Evolutionary conservation across 2,329 filamentous ascomycete genomes (phyloP).

Genomic region (Aspergillus ibericus): DNA sequence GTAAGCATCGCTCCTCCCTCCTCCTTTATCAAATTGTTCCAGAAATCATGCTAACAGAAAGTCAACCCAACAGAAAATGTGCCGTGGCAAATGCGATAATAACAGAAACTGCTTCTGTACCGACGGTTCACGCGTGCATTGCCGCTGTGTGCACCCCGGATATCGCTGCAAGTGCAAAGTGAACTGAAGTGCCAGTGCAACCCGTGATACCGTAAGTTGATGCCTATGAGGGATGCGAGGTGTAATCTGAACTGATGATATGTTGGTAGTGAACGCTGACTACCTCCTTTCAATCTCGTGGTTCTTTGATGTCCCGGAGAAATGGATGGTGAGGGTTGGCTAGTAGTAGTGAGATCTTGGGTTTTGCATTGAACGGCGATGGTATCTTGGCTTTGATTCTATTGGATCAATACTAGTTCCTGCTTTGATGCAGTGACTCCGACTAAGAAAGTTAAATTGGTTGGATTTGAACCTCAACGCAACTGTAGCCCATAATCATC

Average conservation of each 20-base stretch:
- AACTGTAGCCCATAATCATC: not conserved
- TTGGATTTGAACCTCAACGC: not conserved
- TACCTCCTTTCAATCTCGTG: not conserved
- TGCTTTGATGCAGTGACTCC: not conserved
- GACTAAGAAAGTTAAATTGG: not conserved
- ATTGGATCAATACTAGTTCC: no score
- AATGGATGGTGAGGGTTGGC: not conserved
- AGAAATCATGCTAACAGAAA: not conserved
- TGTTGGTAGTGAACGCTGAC: not conserved
- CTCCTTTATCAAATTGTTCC: not conserved
- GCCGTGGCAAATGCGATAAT: not conserved
- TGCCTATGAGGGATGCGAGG: not conserved
- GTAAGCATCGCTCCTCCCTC: not conserved
- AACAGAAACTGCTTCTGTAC: no score
- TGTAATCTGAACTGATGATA: not conserved
- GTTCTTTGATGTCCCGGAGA: not conserved
- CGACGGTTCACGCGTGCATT: no score
- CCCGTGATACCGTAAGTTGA: not conserved
- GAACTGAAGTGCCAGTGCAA: not conserved
- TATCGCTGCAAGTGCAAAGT: not conserved
- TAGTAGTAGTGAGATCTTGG: not conserved
- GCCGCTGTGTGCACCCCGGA: not conserved
- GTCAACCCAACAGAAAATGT: not conserved
- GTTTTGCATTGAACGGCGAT: not conserved
- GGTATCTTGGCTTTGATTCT: not conserved